phyloP scores from a whole-genome alignment of 106 monocot species.

The Apostasia shenzhenica region DNA sequence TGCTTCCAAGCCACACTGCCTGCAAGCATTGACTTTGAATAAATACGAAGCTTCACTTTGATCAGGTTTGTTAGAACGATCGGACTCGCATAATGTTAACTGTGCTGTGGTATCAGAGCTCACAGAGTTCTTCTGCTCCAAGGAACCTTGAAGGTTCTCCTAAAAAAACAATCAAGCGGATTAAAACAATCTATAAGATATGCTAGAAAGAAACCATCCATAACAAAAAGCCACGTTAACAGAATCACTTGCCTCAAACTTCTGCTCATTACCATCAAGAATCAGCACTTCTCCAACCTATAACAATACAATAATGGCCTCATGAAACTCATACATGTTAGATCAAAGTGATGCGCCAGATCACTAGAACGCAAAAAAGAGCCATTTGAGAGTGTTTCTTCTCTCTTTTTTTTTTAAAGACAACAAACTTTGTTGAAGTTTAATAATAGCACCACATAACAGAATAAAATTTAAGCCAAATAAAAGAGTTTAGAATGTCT shows the following conservation, averaged over 20 bases:
- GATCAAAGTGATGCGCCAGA: neutral
- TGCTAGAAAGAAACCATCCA: neutral
- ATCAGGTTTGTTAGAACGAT: conserved; percentile 42
- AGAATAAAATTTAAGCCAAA: neutral
- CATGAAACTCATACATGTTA: neutral
- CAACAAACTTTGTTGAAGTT: neutral
- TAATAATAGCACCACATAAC: neutral
- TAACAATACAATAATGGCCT: conserved; percentile 2
- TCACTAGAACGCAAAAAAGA: neutral
- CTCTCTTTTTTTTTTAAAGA: neutral
- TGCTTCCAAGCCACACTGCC: conserved; percentile 46
- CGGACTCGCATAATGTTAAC: conserved; percentile 39
- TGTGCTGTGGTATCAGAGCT: conserved; percentile 30
- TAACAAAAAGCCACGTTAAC: neutral
- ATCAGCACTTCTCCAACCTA: conserved; percentile 30
- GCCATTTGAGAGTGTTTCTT: neutral
- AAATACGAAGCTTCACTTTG: conserved; percentile 45
- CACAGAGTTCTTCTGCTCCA: conserved; percentile 30
- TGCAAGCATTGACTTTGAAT: conserved; percentile 38
- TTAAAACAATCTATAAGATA: neutral
- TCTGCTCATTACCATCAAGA: conserved; percentile 15
- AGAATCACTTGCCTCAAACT: conserved; percentile 26
- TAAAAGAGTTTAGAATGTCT: neutral
- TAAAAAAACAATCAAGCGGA: conserved; percentile 7
- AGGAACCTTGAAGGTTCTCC: conserved; percentile 14